Evolutionary conservation across 257 asterid genomes (phyloP), one percentile per base, ranked within the genome.

Genomic region (Paraleonurus japonicus): DNA sequence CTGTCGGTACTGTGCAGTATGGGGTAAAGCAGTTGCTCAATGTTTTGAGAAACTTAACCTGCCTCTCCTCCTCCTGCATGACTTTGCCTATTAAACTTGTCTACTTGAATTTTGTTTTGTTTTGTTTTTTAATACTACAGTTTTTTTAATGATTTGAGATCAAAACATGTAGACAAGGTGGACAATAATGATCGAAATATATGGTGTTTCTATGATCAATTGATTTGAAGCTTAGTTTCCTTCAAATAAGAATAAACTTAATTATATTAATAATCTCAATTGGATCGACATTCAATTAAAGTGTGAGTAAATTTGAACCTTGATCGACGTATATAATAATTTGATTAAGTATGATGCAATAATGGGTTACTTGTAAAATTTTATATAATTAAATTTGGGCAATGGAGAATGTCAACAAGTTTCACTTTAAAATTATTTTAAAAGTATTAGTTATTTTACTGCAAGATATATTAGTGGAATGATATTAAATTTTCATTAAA

Each of bases 1-100:
- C 48, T 45, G 15, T 47, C 0, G 35, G 3, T 58, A 26, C 54
- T 68, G 41, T 77, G 76, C 90, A 20, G 26, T 85, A 1, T 98
- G 99, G 53, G 99, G 92, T 72, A 71, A 88, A 51, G 85, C 88
- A 1, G 99, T n/a, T n/a, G n/a, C n/a, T n/a, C n/a, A n/a, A n/a
- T 82, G 86, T 71, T 88, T 78, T 23, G 87, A 82, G 77, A 92
- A 78, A 74, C 79, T 86, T 48, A 73, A 75, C 5, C 1, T 77
- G 10, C 86, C 72, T 15, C 79, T 85, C 19, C 32, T 51, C 51
- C 63, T 51, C 51, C 51, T 48, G 20, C 51, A 28, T 67, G 6
- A 27, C 72, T 65, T 9, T 66, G 45, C 22, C 47, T 47, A n/a
- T n/a, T 2, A 19, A 6, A 33, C 43, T 22, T 9, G 13, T 19